A percentile compares a stretch with the other conserved stretches of the same genome.
These are phyloP conservation scores for Euphorbia schlechtendalii DNA, from an alignment of 441 rosid genomes.

Conservation along the genomic window DNA sequence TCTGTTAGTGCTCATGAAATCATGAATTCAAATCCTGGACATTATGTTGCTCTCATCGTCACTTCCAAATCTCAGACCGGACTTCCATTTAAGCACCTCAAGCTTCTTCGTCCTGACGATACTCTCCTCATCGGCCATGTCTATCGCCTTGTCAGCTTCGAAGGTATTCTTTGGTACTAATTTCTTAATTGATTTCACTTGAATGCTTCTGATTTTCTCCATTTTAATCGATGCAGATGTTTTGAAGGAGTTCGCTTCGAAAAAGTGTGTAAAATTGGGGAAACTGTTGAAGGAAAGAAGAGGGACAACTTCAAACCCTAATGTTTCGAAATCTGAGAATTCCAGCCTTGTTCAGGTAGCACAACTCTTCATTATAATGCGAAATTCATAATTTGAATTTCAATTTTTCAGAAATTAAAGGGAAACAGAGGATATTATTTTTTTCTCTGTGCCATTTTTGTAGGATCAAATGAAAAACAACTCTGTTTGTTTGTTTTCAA, in stretches of 20 bases:
- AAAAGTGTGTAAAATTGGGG: constrained; percentile 71
- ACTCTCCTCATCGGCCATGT: constrained; percentile 65
- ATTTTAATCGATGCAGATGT: constrained; percentile 36
- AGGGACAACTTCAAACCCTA: constrained; percentile 22
- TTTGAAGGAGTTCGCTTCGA: constrained; percentile 65
- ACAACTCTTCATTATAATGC: neutral
- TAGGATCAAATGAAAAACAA: too few relatives aligned
- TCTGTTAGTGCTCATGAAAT: constrained; percentile 63
- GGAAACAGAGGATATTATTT: too few relatives aligned
- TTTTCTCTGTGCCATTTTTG: too few relatives aligned
- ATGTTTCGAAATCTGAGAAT: constrained; percentile 23
- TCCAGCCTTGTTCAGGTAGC: constrained; percentile 25
- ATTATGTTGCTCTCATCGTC: constrained; percentile 76
- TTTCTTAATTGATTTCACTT: too few relatives aligned
- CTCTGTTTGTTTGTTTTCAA: too few relatives aligned
- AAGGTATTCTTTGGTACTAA: constrained; percentile 32
- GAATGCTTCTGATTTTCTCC: too few relatives aligned
- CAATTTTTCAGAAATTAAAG: neutral
- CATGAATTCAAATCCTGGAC: constrained; percentile 73
- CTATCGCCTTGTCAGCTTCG: constrained; percentile 74
- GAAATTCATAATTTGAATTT: neutral
- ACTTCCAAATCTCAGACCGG: constrained; percentile 41
- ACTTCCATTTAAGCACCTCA: constrained; percentile 60
- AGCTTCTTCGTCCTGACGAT: constrained; percentile 76
- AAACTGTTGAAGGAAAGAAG: constrained; percentile 53